These are phyloP conservation scores for Claviceps sp. DNA, from an alignment of 2,329 filamentous ascomycete genomes.

Conservation along the genomic window DNA sequence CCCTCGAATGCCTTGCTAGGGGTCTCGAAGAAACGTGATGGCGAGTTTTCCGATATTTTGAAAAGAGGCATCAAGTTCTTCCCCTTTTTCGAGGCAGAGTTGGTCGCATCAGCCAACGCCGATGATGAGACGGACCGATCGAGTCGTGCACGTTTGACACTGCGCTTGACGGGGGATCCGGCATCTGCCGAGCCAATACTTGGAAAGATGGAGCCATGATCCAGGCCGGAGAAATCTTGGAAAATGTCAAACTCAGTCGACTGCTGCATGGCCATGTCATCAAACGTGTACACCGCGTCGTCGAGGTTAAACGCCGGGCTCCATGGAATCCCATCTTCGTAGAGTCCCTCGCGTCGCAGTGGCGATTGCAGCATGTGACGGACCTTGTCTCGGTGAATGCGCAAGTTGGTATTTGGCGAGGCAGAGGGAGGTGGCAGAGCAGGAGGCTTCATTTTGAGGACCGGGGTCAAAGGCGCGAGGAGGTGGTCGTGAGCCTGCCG, in stretches of 20 bases:
- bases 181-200: conserved; percentile 34
- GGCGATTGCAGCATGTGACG: conserved; percentile 72
- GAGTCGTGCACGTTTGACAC: conserved; percentile 43
- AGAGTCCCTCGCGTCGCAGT: conserved; percentile 31
- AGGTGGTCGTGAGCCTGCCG: conserved; percentile 45
- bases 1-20: conserved; percentile 44
- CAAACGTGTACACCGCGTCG: conserved; percentile 35
- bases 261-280: conserved; percentile 35
- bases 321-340: conserved; percentile 41
- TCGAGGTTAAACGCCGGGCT: conserved; percentile 56
- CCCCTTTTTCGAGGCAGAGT: conserved; percentile 36
- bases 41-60: conserved; percentile 30
- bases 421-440: conserved; percentile 51
- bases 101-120: conserved; percentile 47
- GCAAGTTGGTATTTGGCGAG: conserved; percentile 85
- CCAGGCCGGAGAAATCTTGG: conserved; percentile 19
- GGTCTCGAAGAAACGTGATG: conserved; percentile 32
- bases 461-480: conserved; percentile 68
- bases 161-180: conserved; percentile 55
- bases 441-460: conserved; percentile 63
- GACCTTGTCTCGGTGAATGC: conserved; percentile 75
- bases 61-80: conserved; percentile 37
- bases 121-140: conserved; percentile 51
- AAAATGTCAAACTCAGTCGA: conserved; percentile 52
- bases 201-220: conserved; percentile 19